These are phyloP conservation scores for Adansonia grandidieri DNA, from an alignment of 441 rosid species.

Conservation along the genomic window DNA sequence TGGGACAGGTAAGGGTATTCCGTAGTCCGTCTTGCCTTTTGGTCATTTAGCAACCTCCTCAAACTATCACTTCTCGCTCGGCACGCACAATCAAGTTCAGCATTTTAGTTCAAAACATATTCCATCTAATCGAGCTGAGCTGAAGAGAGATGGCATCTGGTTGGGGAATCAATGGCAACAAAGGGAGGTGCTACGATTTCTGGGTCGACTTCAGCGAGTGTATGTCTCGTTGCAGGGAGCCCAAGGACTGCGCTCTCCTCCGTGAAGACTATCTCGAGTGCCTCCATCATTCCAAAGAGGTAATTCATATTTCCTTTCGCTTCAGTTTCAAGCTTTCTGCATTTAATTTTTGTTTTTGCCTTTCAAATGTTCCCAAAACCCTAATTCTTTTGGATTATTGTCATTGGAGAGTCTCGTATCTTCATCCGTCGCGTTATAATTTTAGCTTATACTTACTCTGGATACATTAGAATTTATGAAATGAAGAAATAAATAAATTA, in stretches of 20 bases:
- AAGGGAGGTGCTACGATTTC: constrained; percentile 97
- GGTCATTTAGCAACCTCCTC: too few species aligned
- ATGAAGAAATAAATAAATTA: too few species aligned
- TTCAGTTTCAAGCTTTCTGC: neutral
- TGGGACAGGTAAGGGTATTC: too few species aligned
- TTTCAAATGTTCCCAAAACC: neutral
- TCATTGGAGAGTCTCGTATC: neutral
- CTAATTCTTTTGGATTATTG: neutral
- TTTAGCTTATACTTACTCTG: neutral
- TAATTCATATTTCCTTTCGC: constrained; percentile 21
- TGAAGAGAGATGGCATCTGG: constrained; percentile 84
- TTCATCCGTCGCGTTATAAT: neutral
- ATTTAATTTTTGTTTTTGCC: neutral
- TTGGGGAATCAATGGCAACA: constrained; percentile 96
- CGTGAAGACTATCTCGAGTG: constrained; percentile 98
- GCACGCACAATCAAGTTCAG: too few species aligned
- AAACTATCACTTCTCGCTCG: too few species aligned
- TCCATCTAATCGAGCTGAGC: neutral
- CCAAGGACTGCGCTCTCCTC: constrained; percentile 89
- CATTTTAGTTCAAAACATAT: too few species aligned
- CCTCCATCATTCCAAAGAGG: constrained; percentile 99
- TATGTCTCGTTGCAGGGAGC: constrained; percentile 91
- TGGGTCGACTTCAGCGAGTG: constrained; percentile 98
- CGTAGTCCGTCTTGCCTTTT: too few species aligned
- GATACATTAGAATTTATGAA: neutral